Evolutionary conservation across 2,329 filamentous ascomycete species (phyloP), one percentile per base, ranked within the genome.

Genomic region (Epichloe hybrida): DNA sequence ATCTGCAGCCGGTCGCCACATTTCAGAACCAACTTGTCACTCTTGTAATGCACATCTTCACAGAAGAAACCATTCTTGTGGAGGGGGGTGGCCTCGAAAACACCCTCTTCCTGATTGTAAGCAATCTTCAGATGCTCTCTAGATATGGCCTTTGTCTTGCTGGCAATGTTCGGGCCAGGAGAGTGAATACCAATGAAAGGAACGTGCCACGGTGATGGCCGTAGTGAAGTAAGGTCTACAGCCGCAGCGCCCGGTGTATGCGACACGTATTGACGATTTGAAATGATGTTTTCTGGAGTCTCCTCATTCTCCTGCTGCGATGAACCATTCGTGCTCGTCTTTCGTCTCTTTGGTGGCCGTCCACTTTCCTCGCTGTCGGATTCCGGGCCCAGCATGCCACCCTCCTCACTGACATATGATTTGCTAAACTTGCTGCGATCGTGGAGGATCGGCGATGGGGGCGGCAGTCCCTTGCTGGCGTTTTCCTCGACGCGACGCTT

Each of bases 151-250:
- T 84, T 86, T 48, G 85, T 86, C 55, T 77, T 79, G 53, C 65
- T 72, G 3, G 79, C 76, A 53, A 80, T 79, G 46, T 78, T 72
- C 5, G 76, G 76, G 2, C 77, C 76, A 0, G 80, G 80, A 3
- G 85, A 86, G 63, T 89, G 86, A 43, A 90, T 86, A 36, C 80
- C 79, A 46, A 89, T 74, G 52, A 86, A 75, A 3, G 83, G 80
- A 50, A 81, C 77, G 52, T 81, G 74, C 53, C 76, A 66, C 0
- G 80, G 78, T 23, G 80, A 79, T 1, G 82, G 80, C 5, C 79
- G 73, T 44, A 84, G 69, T 20, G 72, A 74, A 9, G 73, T 72
- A 39, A 83, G 68, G 59, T 85, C 79, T 40, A 82, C 76, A 36
- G 75, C 74, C 15, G 73, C 76, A 12, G 77, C 76, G 27, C 76